Conservation (phyloP, 129 eudicot species). For the Mikania micrantha region DNA sequence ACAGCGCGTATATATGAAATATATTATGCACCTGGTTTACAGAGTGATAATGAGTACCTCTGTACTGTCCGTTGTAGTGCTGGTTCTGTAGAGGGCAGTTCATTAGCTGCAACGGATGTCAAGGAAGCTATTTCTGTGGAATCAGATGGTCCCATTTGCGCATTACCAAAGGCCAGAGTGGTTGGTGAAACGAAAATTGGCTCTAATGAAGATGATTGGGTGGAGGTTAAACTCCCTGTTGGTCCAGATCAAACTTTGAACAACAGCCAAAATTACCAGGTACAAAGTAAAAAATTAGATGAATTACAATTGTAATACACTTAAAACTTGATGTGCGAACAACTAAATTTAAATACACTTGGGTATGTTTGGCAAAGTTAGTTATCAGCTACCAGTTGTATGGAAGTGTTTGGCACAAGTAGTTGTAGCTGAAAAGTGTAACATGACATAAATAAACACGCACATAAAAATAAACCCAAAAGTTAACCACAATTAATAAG, state of each 20-base stretch:
- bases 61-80: constrained; percentile 83
- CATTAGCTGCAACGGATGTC: constrained; percentile 25
- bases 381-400: neutral
- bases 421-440: neutral
- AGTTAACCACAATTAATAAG: neutral
- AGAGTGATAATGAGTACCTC: constrained; percentile 64
- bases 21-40: constrained; percentile 42
- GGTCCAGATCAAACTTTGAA: constrained; percentile 11
- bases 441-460: neutral
- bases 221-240: constrained; percentile 58
- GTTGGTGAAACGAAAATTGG: constrained; percentile 28
- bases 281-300: constrained; percentile 3
- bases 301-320: neutral
- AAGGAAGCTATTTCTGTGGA: constrained; percentile 26
- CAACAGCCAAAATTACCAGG: constrained; percentile 35
- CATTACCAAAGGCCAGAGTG: constrained; percentile 20
- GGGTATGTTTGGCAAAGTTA: neutral
- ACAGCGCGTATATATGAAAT: constrained; percentile 79
- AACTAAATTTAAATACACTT: neutral
- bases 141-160: constrained; percentile 8
- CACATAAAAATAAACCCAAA: neutral
- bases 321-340: neutral
- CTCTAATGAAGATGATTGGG: constrained; percentile 81
- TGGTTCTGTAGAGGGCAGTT: constrained; percentile 47
- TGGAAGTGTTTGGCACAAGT: neutral